Percentiles rank a stretch among this genome's conserved stretches.
phyloP scores from a whole-genome alignment of 495 filamentous ascomycete species.

The Penicillium arizonense region DNA sequence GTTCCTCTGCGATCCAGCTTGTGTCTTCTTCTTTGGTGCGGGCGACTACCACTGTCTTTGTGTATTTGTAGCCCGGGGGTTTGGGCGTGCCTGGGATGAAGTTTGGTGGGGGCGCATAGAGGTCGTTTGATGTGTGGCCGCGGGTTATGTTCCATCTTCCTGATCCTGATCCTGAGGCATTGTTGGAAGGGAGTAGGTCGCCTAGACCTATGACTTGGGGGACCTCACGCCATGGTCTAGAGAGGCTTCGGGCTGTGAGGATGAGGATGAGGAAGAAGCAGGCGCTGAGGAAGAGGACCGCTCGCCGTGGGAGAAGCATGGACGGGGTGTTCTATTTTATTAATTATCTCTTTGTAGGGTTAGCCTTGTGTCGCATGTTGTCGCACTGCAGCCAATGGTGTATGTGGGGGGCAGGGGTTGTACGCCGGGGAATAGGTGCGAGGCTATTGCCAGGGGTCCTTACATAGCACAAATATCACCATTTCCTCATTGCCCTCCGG shows the following conservation, averaged over 20 bases:
- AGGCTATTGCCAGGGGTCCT: too few relatives aligned
- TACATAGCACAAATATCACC: too few relatives aligned
- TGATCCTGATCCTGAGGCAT: not conserved
- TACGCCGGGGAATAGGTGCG: too few relatives aligned
- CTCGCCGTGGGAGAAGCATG: constrained; percentile 42
- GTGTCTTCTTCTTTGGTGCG: constrained; percentile 55
- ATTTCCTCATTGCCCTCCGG: too few relatives aligned
- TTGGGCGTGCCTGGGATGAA: constrained; percentile 43
- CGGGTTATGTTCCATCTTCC: constrained; percentile 24
- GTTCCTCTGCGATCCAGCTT: constrained; percentile 56
- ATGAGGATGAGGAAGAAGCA: constrained; percentile 33
- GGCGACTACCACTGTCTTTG: constrained; percentile 57
- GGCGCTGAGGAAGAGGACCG: constrained; percentile 36
- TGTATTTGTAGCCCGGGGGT: constrained; percentile 41
- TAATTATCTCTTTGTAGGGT: not conserved
- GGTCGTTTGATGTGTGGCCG: constrained; percentile 14
- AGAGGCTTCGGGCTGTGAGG: constrained; percentile 30
- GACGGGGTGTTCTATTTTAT: constrained; percentile 9
- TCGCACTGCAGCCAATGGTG: too few relatives aligned
- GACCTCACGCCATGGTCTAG: constrained; percentile 32
- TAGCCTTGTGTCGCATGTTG: constrained; percentile 2
- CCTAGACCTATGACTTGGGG: constrained; percentile 40
- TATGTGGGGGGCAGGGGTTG: too few relatives aligned
- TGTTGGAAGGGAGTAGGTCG: constrained; percentile 22
- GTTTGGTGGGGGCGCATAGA: constrained; percentile 33